Evolutionary conservation across 2,329 filamentous ascomycete species (phyloP), one percentile per base, ranked within the genome.

Genomic region (Eurotiales sp.): DNA sequence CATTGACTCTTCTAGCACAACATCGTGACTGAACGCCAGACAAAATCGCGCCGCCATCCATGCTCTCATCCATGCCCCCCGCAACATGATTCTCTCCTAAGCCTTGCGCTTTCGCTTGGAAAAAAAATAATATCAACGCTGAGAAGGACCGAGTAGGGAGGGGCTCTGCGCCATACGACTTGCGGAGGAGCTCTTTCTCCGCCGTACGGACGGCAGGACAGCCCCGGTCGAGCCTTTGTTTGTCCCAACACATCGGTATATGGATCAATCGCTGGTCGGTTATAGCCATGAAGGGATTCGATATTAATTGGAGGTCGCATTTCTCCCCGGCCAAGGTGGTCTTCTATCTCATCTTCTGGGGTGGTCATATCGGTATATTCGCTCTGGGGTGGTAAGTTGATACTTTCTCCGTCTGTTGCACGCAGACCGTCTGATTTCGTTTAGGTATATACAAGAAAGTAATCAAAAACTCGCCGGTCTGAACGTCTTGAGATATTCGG

Each of bases 291-390:
- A 37, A 19, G 34, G 15, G 34, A 56, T 57, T 83, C 57, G 78
- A 75, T 68, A 83, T 62, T 54, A 46, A 52, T 22, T 65, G 60
- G 61, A 63, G 61, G 46, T 64, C 83, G 70, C 84, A 90, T 72
- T 80, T 91, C 55, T 83, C 82, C 49, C 71, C 79, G 14, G 76
- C 78, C 48, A 95, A 95, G 70, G 67, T 95, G 51, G 54, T 87
- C 43, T 96, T 95, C 70, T 87, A 95, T 68, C 61, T 88, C 58
- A 68, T 93, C 46, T 96, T 95, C 67, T 92, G 90, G 84, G 79
- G 78, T 3, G 74, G 88, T 37, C 90, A 96, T 65, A 83, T 83
- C 69, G 85, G 77, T 21, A 68, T 95, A n/a, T 96, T 96, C 67
- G 86, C 80, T 37, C 81, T 84, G 62, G 90, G 90, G 79, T 96